Percentiles rank a stretch among this genome's conserved stretches.
phyloP scores from a whole-genome alignment of 805 yeast species.

The Dipodascus geniculatus region DNA sequence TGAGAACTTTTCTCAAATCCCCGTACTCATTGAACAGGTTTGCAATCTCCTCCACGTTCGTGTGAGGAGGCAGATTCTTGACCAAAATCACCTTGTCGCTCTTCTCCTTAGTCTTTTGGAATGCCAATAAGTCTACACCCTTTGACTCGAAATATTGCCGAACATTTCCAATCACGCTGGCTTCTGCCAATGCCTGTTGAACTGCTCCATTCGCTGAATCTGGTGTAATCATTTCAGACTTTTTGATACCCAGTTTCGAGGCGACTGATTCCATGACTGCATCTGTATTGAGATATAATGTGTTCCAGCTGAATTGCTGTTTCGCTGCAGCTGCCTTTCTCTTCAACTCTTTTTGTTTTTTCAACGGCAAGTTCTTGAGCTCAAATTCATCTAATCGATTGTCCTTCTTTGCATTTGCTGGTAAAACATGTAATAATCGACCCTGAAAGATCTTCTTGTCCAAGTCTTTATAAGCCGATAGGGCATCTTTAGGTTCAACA shows the following conservation, averaged over 20 bases:
- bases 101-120: constrained; percentile 46
- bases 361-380: constrained; percentile 78
- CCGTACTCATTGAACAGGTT: constrained; percentile 77
- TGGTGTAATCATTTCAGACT: constrained; percentile 78
- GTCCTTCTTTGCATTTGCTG: constrained; percentile 72
- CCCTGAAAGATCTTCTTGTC: constrained; percentile 94
- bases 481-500: constrained; percentile 57
- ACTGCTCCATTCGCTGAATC: constrained; percentile 82
- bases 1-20: constrained; percentile 60
- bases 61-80: constrained; percentile 86
- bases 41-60: constrained; percentile 66
- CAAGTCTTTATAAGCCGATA: constrained; percentile 54
- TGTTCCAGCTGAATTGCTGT: constrained; percentile 89
- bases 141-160: constrained; percentile 73
- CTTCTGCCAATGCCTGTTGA: constrained; percentile 94
- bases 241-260: constrained; percentile 64
- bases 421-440: constrained; percentile 76
- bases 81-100: constrained; percentile 75
- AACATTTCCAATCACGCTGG: constrained; percentile 87
- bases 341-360: constrained; percentile 79
- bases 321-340: constrained; percentile 76
- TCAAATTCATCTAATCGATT: constrained; percentile 87
- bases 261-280: constrained; percentile 91
- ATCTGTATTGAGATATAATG: constrained; percentile 79
- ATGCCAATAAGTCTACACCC: constrained; percentile 74